Evolutionary conservation across 73 alveolate species (phyloP).

Genomic region (Symbiodinium pilosum): DNA sequence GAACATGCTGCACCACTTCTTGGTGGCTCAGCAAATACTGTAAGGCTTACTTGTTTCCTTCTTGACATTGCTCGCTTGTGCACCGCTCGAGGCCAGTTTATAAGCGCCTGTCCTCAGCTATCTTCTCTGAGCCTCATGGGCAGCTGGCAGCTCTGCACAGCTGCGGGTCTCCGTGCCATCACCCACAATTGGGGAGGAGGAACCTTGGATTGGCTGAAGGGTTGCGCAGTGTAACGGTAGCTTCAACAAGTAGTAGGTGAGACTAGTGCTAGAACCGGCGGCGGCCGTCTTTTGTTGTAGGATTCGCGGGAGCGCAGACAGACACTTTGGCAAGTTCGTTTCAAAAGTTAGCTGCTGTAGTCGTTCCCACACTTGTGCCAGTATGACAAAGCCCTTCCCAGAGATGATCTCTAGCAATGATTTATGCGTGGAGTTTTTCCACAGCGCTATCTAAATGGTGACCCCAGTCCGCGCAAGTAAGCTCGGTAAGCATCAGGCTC

Average conservation of each 20-base stretch:
- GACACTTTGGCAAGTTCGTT: no score
- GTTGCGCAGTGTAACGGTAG: not conserved
- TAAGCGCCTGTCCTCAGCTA: slow-evolving; percentile 15
- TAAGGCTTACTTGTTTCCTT: not conserved
- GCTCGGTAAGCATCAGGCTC: no score
- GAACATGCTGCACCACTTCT: slow-evolving; percentile 28
- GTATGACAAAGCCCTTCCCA: no score
- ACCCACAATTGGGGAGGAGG: slow-evolving; percentile 36
- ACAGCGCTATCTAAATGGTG: no score
- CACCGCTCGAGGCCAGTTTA: not conserved
- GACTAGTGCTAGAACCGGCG: no score
- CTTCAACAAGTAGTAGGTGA: not conserved
- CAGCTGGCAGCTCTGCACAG: slow-evolving; percentile 64
- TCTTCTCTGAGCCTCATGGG: slow-evolving; percentile 40
- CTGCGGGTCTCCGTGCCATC: slow-evolving; percentile 17
- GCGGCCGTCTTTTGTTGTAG: no score
- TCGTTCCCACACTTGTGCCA: no score
- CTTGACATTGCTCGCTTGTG: not conserved
- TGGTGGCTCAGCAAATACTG: slow-evolving; percentile 4
- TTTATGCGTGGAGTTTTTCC: no score
- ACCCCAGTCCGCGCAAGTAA: no score
- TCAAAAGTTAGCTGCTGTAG: no score
- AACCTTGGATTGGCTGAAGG: not conserved
- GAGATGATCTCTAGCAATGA: no score
- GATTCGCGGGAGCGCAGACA: no score